Conservation (phyloP, 345 rosid genomes). For the Eucalyptus lansdowneana region DNA sequence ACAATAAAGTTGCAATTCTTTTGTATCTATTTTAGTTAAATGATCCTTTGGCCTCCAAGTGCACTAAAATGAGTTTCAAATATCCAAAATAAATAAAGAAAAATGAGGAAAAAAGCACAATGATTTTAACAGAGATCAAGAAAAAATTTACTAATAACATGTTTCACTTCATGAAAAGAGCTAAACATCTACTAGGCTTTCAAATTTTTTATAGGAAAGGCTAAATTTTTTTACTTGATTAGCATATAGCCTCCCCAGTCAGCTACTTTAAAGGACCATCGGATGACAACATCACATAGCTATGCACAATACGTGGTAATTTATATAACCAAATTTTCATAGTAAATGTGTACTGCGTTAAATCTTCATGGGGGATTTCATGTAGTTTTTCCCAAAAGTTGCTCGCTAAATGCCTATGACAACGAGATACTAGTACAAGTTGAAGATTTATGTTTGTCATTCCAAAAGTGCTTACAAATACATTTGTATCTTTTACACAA, state of each 20-base stretch:
- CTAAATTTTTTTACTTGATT: no score
- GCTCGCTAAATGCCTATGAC: rapidly evolving
- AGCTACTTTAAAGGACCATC: background rate
- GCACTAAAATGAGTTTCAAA: rapidly evolving
- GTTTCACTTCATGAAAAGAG: no score
- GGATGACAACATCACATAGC: background rate
- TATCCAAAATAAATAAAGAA: no score
- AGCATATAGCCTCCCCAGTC: background rate
- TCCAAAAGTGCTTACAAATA: rapidly evolving
- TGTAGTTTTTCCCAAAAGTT: rapidly evolving
- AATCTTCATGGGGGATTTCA: background rate
- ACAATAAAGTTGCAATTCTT: background rate
- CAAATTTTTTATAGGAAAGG: no score
- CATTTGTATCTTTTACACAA: no score
- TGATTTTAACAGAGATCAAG: no score
- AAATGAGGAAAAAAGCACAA: no score
- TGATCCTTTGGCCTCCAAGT: rapidly evolving
- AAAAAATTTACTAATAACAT: no score
- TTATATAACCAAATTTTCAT: rapidly evolving
- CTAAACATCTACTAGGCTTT: no score
- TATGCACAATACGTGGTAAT: rapidly evolving
- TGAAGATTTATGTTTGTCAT: no score
- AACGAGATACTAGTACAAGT: rapidly evolving
- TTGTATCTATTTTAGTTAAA: rapidly evolving
- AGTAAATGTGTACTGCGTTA: background rate